A percentile compares a stretch with the other conserved stretches of the same genome.
Evolutionary conservation across 768 basidiomycete genomes (phyloP).

Genomic region (Cystobasidium ongulense): DNA sequence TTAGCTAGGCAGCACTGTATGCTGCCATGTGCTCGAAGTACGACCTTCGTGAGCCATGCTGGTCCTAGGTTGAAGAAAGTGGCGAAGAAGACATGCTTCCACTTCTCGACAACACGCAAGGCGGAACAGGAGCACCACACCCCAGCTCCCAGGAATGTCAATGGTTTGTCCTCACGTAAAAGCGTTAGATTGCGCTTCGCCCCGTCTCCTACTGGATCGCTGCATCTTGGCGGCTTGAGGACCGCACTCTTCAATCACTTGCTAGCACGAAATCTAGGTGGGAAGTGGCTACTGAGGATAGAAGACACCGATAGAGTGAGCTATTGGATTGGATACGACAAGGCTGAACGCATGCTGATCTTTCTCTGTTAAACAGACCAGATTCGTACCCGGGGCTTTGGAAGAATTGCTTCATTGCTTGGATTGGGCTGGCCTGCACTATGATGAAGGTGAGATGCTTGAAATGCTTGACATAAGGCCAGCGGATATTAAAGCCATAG

Average conservation of each 20-base stretch:
- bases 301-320: conserved; percentile 90
- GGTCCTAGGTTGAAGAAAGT: too few species aligned
- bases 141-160: neutral
- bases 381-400: conserved; percentile 73
- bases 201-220: conserved; percentile 87
- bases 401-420: conserved; percentile 68
- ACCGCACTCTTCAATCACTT: conserved; percentile 91
- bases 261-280: conserved; percentile 67
- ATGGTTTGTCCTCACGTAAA: neutral
- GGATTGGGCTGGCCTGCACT: conserved; percentile 82
- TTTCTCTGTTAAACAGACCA: conserved; percentile 51
- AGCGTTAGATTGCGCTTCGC: conserved; percentile 69
- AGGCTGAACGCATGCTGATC: neutral
- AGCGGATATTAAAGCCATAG: neutral
- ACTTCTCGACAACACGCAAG: neutral
- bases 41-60: too few species aligned
- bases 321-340: neutral
- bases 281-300: conserved; percentile 82
- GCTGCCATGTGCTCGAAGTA: neutral
- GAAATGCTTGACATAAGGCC: neutral
- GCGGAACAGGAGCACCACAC: neutral
- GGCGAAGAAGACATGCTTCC: neutral
- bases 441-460: conserved; percentile 71
- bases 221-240: conserved; percentile 88
- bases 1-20: neutral